phyloP scores from a whole-genome alignment of 2,329 filamentous ascomycete species.

The Talaromyces rugulosus region DNA sequence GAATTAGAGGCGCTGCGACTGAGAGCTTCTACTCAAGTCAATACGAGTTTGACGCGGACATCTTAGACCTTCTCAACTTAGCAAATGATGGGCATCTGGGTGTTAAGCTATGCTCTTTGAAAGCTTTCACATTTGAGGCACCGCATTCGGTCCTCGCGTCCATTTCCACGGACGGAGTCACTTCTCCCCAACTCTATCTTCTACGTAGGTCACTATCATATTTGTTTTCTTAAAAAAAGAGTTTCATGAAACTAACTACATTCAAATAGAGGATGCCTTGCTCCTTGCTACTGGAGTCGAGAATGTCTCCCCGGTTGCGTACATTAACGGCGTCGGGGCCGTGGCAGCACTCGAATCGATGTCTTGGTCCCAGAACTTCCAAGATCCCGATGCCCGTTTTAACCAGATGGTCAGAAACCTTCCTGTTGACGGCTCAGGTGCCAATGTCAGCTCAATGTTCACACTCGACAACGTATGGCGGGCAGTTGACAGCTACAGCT shows the following conservation, averaged over 20 bases:
- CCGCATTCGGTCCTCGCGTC: background rate
- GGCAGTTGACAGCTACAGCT: background rate
- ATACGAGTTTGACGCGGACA: conserved; percentile 52
- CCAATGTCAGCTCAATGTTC: background rate
- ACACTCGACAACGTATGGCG: conserved; percentile 3
- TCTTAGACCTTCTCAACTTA: conserved; percentile 50
- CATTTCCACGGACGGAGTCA: background rate
- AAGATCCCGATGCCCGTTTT: conserved; percentile 57
- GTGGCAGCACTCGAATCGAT: conserved; percentile 42
- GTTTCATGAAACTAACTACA: background rate
- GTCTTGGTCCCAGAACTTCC: conserved; percentile 45
- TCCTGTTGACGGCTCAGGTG: background rate
- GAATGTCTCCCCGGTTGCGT: conserved; percentile 46
- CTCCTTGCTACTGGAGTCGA: conserved; percentile 27
- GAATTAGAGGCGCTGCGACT: conserved; percentile 42
- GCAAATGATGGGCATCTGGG: conserved; percentile 60
- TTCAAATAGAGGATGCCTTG: background rate
- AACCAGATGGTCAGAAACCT: conserved; percentile 4
- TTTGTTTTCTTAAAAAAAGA: background rate
- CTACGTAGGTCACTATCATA: background rate
- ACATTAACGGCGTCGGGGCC: conserved; percentile 57
- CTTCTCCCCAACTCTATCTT: background rate
- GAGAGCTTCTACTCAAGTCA: conserved; percentile 47
- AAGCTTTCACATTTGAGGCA: conserved; percentile 43
- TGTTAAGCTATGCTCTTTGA: conserved; percentile 25